A percentile compares a stretch with the other conserved stretches of the same genome.
Evolutionary conservation across 768 basidiomycete genomes (phyloP).

Genomic region (Boletus vinaceobasis): DNA sequence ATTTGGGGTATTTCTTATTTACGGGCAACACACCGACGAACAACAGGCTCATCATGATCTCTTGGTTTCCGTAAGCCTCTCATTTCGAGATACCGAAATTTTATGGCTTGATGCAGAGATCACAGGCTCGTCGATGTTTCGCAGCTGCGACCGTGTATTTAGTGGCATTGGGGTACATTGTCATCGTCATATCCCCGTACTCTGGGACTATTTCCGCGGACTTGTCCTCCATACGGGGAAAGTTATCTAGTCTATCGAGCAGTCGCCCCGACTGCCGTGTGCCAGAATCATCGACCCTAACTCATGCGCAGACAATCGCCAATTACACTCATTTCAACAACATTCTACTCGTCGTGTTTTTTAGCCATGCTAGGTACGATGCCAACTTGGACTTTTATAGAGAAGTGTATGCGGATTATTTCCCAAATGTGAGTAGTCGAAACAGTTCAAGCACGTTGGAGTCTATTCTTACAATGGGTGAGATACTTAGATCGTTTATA

Average conservation of each 20-base stretch:
- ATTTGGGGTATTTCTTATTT: neutral
- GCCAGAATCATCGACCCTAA: conserved; percentile 21
- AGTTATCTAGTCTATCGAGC: neutral
- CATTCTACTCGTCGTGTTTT: conserved; percentile 47
- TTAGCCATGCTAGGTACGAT: conserved; percentile 47
- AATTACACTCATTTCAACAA: conserved; percentile 39
- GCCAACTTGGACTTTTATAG: conserved; percentile 44
- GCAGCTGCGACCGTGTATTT: neutral
- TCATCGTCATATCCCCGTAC: neutral
- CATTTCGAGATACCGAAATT: neutral
- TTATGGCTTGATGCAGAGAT: neutral
- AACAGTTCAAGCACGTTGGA: neutral
- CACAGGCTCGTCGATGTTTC: conserved; percentile 6
- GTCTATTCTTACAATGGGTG: neutral
- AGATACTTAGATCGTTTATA: conserved; percentile 40
- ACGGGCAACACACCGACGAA: neutral
- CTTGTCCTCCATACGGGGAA: neutral
- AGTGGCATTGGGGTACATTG: conserved; percentile 7
- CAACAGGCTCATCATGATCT: conserved; percentile 3
- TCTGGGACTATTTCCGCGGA: neutral
- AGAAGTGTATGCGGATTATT: conserved; percentile 46
- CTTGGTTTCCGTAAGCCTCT: conserved; percentile 11
- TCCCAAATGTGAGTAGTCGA: conserved; percentile 42
- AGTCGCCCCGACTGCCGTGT: conserved; percentile 9
- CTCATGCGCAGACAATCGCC: conserved; percentile 15